Evolutionary conservation across 2,329 filamentous ascomycete species (phyloP).

Genomic region (Aspergillus sp.): DNA sequence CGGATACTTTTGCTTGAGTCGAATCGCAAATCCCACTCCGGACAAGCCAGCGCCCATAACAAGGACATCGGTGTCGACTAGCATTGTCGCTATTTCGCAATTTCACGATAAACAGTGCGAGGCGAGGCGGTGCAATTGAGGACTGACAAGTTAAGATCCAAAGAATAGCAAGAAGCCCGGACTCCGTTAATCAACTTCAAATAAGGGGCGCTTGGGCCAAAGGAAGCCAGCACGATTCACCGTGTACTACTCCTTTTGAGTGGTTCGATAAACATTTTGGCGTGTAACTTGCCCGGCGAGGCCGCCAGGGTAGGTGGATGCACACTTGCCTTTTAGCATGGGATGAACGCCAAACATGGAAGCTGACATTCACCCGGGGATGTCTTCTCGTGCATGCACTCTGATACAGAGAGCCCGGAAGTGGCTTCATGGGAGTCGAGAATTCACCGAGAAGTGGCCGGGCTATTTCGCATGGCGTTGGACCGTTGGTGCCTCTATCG

Average conservation of each 20-base stretch:
- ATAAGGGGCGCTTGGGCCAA: neutral
- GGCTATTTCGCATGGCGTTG: neutral
- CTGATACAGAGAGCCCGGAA: too few species aligned
- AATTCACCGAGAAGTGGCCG: neutral
- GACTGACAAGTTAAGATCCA: neutral
- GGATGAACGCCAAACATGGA: neutral
- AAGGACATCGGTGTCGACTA: constrained; percentile 46
- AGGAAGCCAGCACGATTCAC: neutral
- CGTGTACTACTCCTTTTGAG: neutral
- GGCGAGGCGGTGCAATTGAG: neutral
- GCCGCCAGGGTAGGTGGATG: too few species aligned
- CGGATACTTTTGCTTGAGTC: constrained; percentile 43
- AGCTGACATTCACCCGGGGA: neutral
- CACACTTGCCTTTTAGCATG: too few species aligned
- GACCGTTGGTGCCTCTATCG: neutral
- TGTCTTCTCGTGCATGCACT: neutral
- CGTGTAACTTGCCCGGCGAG: neutral
- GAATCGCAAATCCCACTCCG: constrained; percentile 48
- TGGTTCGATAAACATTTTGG: neutral
- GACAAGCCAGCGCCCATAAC: constrained; percentile 54
- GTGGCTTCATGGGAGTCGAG: neutral
- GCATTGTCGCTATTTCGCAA: neutral
- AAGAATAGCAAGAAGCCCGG: neutral
- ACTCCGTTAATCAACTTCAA: neutral
- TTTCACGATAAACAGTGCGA: neutral